These are phyloP conservation scores for Daldinia eschscholtzii DNA, from an alignment of 2,329 filamentous ascomycete genomes.

Conservation along the genomic window DNA sequence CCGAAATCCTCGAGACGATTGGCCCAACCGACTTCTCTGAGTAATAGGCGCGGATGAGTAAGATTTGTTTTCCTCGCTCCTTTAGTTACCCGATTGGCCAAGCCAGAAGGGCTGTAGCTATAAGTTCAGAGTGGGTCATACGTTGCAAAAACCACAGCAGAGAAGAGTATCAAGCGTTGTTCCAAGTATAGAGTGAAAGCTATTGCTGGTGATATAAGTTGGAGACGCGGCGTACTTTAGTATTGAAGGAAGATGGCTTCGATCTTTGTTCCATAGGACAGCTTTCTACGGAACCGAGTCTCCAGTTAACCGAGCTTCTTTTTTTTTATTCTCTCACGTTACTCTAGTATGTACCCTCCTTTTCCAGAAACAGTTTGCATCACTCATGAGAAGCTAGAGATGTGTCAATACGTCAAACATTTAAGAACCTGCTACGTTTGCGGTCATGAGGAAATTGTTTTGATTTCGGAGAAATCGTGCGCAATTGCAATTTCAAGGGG, in stretches of 20 bases:
- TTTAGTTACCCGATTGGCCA: conserved; percentile 45
- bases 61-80: conserved; percentile 38
- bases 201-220: conserved; percentile 39
- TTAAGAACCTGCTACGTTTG: conserved; percentile 55
- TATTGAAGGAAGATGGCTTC: conserved; percentile 12
- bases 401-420: conserved; percentile 59
- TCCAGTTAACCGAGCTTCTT: conserved; percentile 16
- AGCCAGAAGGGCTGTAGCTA: conserved; percentile 30
- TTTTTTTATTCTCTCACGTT: conserved; percentile 14
- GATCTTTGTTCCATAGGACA: conserved; percentile 32
- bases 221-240: conserved; percentile 14
- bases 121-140: conserved; percentile 37
- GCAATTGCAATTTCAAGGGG: conserved; percentile 50
- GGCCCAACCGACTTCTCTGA: conserved; percentile 19
- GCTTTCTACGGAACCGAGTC: conserved; percentile 11
- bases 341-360: conserved; percentile 33
- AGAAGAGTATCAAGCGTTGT: conserved; percentile 12
- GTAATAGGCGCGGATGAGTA: conserved; percentile 32
- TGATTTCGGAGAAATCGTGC: conserved; percentile 58
- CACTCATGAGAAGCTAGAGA: conserved; percentile 42
- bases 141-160: conserved; percentile 39
- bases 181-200: conserved; percentile 12
- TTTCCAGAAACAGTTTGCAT: not conserved
- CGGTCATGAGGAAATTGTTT: conserved; percentile 55
- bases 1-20: conserved; percentile 23